A percentile compares a stretch with the other conserved stretches of the same genome.
phyloP scores from a whole-genome alignment of 176 grass and related monocot species.

The Phragmites australis region DNA sequence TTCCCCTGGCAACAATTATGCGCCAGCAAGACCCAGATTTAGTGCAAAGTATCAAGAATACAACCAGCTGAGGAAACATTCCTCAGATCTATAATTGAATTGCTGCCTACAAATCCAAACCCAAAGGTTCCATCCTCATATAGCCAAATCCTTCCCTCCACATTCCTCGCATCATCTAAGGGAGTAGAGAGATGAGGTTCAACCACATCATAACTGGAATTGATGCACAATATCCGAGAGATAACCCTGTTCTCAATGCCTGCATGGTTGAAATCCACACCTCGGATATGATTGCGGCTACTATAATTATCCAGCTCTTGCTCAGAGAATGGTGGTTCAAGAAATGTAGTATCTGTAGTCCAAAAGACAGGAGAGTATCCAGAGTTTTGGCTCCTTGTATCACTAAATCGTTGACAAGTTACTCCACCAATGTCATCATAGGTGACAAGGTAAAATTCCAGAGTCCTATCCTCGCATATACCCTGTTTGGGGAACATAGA shows the following conservation, averaged over 20 bases:
- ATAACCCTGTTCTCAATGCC: constrained; percentile 26
- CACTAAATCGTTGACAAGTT: constrained; percentile 68
- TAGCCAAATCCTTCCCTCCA: constrained; percentile 85
- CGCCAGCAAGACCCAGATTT: constrained; percentile 35
- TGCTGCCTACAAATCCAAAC: constrained; percentile 74
- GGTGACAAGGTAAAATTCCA: constrained; percentile 84
- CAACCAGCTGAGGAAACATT: constrained; percentile 62
- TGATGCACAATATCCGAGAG: constrained; percentile 73
- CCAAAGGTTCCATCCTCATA: constrained; percentile 92
- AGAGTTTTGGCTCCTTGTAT: constrained; percentile 54
- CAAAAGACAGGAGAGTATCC: constrained; percentile 83
- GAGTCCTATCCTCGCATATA: constrained; percentile 65
- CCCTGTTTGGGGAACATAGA: constrained; percentile 58
- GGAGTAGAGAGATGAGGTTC: constrained; percentile 44
- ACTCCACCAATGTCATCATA: constrained; percentile 91
- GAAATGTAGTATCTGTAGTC: constrained; percentile 77
- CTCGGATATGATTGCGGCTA: constrained; percentile 50
- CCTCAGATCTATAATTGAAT: constrained; percentile 81
- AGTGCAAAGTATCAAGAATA: constrained; percentile 62
- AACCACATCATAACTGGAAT: constrained; percentile 74
- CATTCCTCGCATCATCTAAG: constrained; percentile 56
- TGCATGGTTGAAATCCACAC: constrained; percentile 23
- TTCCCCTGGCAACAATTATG: constrained; percentile 49
- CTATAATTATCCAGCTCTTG: constrained; percentile 66
- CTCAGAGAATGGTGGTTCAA: constrained; percentile 74